Base-by-base conservation (phyloP, 2,329 filamentous ascomycete genomes). In the Chaetomium sp. region DNA sequence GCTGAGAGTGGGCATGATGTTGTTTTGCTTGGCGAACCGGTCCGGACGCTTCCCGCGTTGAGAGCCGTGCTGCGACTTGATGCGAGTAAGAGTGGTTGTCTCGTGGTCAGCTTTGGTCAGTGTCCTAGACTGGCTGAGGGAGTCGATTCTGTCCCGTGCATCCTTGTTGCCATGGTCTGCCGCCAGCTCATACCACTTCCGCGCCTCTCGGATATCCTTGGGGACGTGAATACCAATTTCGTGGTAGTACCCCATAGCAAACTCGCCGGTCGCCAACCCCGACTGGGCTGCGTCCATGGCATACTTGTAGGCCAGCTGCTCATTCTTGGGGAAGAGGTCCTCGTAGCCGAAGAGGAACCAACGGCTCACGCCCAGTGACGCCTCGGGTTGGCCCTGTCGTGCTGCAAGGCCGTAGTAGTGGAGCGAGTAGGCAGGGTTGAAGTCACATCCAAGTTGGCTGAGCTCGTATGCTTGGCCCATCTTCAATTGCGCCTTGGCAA, bases 311-410 rank as follows among this genome's bases (percentile, higher is more conserved):
- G 94, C 92, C 49, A 97, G 75, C 68, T 92, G 88, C 71, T 99
- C 94, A 66, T 96, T 97, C 78, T 97, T 97, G 58, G 89, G 82
- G 67, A 99, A 96, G 6, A 95, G 79, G 27, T 87, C 87, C 63
- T 97, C 92, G 62, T 94, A 91, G 2, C 94, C 94, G 66, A 95
- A 97, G 34, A 99, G 79, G 68, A 97, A 99, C 94, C 94, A 99
- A 71, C 96, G 94, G 72, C 92, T 97, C 59, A 99, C 91, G 34
- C 92, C 91, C 72, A 99, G 88, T 58, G 96, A 91, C 0, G 92
- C 94, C 69, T 99, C 94, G 0, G 91, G 79, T 65, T 97, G 91
- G 14, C 91, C 92, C 72, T 97, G 94, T 61, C 88, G 86, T 10
- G 94, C 88, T 27, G 94, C 92, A 36, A 99, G 79, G 40, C 90